Conservation (phyloP, 2,329 filamentous ascomycete species). For the Colletotrichum tamarilloi region DNA sequence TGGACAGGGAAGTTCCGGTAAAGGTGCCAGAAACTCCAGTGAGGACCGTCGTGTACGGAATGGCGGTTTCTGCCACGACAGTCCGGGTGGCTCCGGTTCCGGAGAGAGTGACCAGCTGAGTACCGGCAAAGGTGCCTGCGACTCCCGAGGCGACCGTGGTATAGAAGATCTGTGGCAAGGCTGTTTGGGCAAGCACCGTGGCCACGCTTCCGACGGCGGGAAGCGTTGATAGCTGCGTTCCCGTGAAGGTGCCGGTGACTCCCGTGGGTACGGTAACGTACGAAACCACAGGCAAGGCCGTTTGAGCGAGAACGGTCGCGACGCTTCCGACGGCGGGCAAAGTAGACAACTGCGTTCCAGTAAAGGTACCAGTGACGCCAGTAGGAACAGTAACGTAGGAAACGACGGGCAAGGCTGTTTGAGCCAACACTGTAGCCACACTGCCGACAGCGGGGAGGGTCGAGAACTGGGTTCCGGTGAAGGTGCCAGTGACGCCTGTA, state of each 20-base stretch:
- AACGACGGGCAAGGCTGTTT: constrained; percentile 7
- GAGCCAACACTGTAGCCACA: background rate
- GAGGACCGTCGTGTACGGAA: background rate
- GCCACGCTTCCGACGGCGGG: background rate
- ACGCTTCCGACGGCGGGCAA: background rate
- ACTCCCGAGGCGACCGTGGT: constrained; percentile 1
- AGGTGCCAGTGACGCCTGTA: background rate
- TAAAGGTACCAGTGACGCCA: background rate
- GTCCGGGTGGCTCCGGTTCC: background rate
- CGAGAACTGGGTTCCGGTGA: background rate
- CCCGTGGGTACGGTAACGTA: constrained; percentile 7
- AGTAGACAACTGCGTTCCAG: background rate
- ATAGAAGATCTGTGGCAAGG: background rate
- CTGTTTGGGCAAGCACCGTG: constrained; percentile 9
- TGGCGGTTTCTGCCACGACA: constrained; percentile 5
- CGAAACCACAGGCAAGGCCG: background rate
- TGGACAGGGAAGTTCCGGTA: background rate
- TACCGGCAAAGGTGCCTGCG: background rate
- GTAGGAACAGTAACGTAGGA: background rate
- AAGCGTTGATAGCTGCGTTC: background rate
- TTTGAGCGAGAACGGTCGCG: background rate
- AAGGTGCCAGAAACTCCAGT: constrained; percentile 1
- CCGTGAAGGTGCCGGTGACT: background rate
- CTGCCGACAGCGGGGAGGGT: background rate
- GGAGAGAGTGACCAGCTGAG: background rate